Conservation (phyloP, 202 grass and related monocot genomes). For the Hordeum pubiflorum region DNA sequence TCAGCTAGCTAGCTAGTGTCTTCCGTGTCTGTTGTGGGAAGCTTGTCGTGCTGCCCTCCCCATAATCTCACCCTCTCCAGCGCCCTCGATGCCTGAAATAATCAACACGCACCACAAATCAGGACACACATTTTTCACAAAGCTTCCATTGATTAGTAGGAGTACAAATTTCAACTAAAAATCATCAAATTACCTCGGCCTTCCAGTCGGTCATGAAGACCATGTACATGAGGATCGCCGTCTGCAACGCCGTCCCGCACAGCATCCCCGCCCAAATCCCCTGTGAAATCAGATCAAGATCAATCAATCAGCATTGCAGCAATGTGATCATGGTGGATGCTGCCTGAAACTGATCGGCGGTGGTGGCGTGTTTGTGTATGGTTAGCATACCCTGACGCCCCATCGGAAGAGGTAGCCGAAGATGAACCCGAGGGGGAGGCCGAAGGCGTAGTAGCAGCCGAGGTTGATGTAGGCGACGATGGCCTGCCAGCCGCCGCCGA, state of each 20-base stretch:
- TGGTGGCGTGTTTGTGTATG: not conserved
- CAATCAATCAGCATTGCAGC: not conserved
- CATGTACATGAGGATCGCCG: conserved; percentile 50
- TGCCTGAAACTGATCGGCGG: not conserved
- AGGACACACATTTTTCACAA: no score
- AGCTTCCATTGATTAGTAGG: no score
- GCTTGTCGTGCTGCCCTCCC: conserved; percentile 62
- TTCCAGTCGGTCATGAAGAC: conserved; percentile 86
- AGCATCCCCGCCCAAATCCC: conserved; percentile 90
- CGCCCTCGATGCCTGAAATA: conserved; percentile 43
- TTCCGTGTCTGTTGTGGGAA: conserved; percentile 22
- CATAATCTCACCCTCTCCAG: conserved; percentile 58
- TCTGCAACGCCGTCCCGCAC: conserved; percentile 57
- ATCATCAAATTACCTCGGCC: conserved; percentile 38
- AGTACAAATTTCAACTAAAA: no score
- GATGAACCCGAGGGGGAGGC: conserved; percentile 66
- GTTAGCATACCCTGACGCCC: conserved; percentile 52
- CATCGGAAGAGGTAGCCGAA: conserved; percentile 62
- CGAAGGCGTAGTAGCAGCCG: conserved; percentile 75
- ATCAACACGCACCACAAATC: no score
- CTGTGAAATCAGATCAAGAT: conserved; percentile 1
- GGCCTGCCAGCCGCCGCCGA: conserved; percentile 79
- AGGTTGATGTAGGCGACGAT: conserved; percentile 85
- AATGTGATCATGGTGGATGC: not conserved
- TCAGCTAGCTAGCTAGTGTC: not conserved